These are phyloP conservation scores for Camellia sinensis DNA, from an alignment of 148 eudicot genomes.

Conservation along the genomic window DNA sequence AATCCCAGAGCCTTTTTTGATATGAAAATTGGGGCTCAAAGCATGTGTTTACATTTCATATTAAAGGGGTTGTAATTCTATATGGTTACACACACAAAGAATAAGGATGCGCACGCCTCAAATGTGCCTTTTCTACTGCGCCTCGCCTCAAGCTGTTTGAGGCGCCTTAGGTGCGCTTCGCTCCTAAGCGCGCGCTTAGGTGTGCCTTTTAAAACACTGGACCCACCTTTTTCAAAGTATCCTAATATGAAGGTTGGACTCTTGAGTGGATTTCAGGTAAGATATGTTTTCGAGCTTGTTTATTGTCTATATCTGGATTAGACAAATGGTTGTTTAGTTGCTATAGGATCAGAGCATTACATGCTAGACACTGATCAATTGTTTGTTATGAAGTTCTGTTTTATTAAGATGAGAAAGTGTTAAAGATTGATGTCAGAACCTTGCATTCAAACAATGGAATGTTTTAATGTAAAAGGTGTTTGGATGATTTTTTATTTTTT, in stretches of 20 bases:
- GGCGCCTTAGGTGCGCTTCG: too few species aligned
- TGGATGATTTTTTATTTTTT: background rate
- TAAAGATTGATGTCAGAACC: constrained; percentile 9
- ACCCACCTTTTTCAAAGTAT: constrained; percentile 48
- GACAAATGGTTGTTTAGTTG: constrained; percentile 8
- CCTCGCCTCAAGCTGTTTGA: too few species aligned
- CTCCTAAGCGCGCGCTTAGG: too few species aligned
- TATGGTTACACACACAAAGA: too few species aligned
- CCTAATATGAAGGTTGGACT: constrained; percentile 70
- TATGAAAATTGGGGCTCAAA: too few species aligned
- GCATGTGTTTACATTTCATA: too few species aligned
- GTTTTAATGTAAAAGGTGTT: constrained; percentile 1
- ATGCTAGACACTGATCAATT: background rate
- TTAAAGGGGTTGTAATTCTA: too few species aligned
- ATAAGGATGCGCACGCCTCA: too few species aligned
- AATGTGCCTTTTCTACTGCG: too few species aligned
- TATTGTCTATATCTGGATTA: background rate
- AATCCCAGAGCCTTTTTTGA: too few species aligned
- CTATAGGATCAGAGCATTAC: background rate
- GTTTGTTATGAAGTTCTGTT: background rate
- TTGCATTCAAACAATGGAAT: background rate
- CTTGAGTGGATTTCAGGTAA: constrained; percentile 95
- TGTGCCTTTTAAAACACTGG: too few species aligned
- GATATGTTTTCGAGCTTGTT: constrained; percentile 15
- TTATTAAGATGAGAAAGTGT: background rate